Evolutionary conservation across 31 red algal species (phyloP).

Genomic region (Asparagopsis taxiformis): DNA sequence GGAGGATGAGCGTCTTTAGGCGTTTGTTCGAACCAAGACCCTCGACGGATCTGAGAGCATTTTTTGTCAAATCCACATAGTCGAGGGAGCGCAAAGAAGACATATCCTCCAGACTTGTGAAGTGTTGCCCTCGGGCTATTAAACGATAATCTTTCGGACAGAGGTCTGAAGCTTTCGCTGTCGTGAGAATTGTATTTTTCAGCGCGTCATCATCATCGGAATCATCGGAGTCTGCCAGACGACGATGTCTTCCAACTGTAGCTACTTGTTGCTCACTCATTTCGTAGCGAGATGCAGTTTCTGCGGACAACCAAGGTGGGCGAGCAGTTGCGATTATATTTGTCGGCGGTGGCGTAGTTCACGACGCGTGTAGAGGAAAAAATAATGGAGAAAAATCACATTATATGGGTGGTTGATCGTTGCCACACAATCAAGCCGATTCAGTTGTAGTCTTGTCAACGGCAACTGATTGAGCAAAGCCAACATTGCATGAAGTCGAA

Average conservation of each 20-base stretch:
- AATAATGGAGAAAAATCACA: too few relatives aligned
- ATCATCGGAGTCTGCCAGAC: slow-evolving; percentile 9
- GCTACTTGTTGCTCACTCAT: background rate
- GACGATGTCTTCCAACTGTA: slow-evolving; percentile 12
- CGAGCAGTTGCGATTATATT: too few relatives aligned
- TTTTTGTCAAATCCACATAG: slow-evolving; percentile 58
- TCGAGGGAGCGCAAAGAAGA: slow-evolving; percentile 44
- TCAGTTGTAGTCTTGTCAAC: too few relatives aligned
- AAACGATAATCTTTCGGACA: slow-evolving; percentile 44
- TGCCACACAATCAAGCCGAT: too few relatives aligned
- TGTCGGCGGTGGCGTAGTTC: too few relatives aligned
- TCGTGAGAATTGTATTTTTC: slow-evolving; percentile 21
- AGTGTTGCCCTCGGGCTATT: slow-evolving; percentile 22
- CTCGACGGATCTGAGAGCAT: slow-evolving; percentile 43
- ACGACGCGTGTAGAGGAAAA: too few relatives aligned
- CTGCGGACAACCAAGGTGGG: background rate
- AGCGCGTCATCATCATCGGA: slow-evolving; percentile 16
- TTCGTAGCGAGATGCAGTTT: background rate
- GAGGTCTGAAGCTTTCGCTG: slow-evolving; percentile 58
- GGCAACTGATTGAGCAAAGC: too few relatives aligned
- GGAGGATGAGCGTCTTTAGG: slow-evolving; percentile 52
- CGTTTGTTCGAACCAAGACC: slow-evolving; percentile 29
- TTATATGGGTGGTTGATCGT: too few relatives aligned
- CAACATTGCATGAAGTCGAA: too few relatives aligned
- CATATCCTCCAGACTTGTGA: slow-evolving; percentile 60